Percentiles rank a stretch among this genome's conserved stretches.
Evolutionary conservation across 108 stramenopile species (phyloP).

Genomic region (Stephanodiscus triporus): DNA sequence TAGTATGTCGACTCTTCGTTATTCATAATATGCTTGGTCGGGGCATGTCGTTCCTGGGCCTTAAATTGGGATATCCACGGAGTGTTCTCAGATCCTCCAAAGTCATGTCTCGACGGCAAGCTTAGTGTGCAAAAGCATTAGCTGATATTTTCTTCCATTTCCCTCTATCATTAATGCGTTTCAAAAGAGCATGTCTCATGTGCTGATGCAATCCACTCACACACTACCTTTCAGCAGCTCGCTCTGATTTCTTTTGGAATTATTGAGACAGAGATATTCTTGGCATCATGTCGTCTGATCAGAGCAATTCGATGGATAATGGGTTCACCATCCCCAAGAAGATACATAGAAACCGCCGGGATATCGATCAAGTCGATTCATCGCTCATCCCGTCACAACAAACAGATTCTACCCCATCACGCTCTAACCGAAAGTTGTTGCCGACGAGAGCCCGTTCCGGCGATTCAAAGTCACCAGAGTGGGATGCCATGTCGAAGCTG

Average conservation of each 20-base stretch:
- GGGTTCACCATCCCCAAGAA: conserved; percentile 46
- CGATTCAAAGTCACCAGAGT: conserved; percentile 21
- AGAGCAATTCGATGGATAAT: conserved; percentile 10
- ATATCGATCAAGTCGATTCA: background rate
- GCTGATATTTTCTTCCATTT: background rate
- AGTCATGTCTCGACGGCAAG: background rate
- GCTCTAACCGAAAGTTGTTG: background rate
- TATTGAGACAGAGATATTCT: background rate
- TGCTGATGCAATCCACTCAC: background rate
- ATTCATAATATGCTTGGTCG: background rate
- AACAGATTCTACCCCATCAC: background rate
- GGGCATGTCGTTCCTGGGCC: background rate
- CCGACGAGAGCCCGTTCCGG: conserved; percentile 8
- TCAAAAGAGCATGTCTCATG: background rate
- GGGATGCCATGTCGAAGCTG: conserved; percentile 69
- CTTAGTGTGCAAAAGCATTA: background rate
- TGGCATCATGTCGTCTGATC: conserved; percentile 13
- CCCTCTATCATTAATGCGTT: background rate
- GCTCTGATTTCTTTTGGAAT: background rate
- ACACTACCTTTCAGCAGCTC: background rate
- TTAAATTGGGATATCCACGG: background rate
- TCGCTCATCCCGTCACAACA: background rate
- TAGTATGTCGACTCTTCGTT: background rate
- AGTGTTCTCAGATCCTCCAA: background rate
- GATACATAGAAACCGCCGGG: conserved; percentile 10